A percentile compares a stretch with the other conserved stretches of the same genome.
Conservation (phyloP, 139 green algal genomes). For the Diplosphaera chodatii region DNA sequence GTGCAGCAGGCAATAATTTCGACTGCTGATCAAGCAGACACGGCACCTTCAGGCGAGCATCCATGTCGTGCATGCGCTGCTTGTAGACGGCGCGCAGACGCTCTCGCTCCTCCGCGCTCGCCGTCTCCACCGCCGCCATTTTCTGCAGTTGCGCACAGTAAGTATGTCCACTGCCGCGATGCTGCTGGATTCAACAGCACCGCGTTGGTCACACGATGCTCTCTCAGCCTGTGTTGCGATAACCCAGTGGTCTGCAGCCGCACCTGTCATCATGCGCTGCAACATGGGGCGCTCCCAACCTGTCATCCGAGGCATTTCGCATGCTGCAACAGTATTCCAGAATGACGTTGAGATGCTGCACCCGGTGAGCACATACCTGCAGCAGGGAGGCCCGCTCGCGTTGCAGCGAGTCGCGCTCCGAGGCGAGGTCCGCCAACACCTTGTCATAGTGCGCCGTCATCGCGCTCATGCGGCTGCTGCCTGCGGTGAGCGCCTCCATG, state of each 20-base stretch:
- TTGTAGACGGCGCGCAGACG: slow-evolving; percentile 49
- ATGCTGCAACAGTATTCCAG: too few relatives aligned
- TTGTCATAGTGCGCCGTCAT: slow-evolving; percentile 62
- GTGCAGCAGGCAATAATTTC: too few relatives aligned
- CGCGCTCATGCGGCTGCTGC: slow-evolving; percentile 8
- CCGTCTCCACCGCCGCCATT: slow-evolving; percentile 36
- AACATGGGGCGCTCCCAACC: too few relatives aligned
- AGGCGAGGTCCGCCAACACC: slow-evolving; percentile 31
- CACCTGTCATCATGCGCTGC: too few relatives aligned
- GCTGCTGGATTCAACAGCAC: too few relatives aligned
- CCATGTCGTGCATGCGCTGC: slow-evolving; percentile 47
- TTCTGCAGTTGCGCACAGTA: slow-evolving; percentile 39
- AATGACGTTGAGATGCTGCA: too few relatives aligned
- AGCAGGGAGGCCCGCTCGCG: slow-evolving; percentile 25
- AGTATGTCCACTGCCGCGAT: too few relatives aligned
- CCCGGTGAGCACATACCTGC: slow-evolving; percentile 7
- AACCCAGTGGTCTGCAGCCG: too few relatives aligned
- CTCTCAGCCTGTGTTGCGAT: too few relatives aligned
- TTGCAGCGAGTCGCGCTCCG: slow-evolving; percentile 28
- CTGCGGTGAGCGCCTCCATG: slow-evolving; percentile 21
- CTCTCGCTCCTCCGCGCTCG: slow-evolving; percentile 56
- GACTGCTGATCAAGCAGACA: background rate
- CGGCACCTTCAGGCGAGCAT: slow-evolving; percentile 41
- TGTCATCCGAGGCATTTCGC: too few relatives aligned
- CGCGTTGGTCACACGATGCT: too few relatives aligned